Evolutionary conservation across 83 land plant species (phyloP), one percentile per base, ranked within the genome.

Genomic region (Isoetes engelmannii): DNA sequence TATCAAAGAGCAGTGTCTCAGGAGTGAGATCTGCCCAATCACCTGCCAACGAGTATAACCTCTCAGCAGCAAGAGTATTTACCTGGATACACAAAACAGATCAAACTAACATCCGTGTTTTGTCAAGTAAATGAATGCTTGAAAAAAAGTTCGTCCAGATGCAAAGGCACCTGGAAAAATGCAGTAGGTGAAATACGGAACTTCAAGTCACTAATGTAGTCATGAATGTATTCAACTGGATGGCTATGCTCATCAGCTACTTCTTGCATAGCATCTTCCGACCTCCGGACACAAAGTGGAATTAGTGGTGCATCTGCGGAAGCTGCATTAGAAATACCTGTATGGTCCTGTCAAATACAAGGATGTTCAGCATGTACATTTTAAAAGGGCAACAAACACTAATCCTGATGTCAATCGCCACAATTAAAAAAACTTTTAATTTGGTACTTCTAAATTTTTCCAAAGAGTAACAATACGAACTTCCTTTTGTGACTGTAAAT

Each of bases 111-210:
- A 43, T 5, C 5, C 19, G 51, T 7, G 42, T 10, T 43, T 12
- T 65, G 1, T 54, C 19, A 48, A 53, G 21, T 51, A 51, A 51
- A 51, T 51, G 12, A 51, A 51, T 12, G 15, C n/a, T 10, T 51
- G 54, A 51, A 51, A 51, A 15, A 0, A 51, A 51, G 54, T 51
- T 51, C n/a, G 15, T n/a, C n/a, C 3, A 3, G 57, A 44, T 7
- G 9, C 9, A 44, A 13, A 7, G 13, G 13, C 12, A 94, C 99
- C 84, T 95, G 99, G 66, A 95, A 95, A 69, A 95, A 95, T 4
- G 99, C 99, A 55, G 99, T 91, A 47, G 99, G 97, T 17, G 97
- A 91, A 63, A 95, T 86, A 46, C 77, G 79, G 71, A 95, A 95
- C 21, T 76, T 70, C 41, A 92, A 87, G 70, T 76, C 79, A 74